phyloP scores from a whole-genome alignment of 176 grass and related monocot genomes.

The Avena atlantica region DNA sequence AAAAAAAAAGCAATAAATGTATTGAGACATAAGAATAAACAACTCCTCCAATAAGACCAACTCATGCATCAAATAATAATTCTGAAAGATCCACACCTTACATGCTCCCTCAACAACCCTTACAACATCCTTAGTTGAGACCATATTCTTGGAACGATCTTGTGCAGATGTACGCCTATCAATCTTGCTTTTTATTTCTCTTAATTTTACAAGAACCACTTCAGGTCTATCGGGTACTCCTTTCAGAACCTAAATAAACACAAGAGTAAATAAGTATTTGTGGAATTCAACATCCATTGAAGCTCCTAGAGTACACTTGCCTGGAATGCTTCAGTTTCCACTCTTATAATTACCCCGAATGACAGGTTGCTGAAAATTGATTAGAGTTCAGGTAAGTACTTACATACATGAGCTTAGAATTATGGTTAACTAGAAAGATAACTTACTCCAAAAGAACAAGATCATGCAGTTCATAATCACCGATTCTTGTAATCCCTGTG shows the following conservation, averaged over 20 bases:
- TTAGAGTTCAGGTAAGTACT: constrained; percentile 32
- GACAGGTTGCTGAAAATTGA: constrained; percentile 83
- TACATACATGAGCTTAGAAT: constrained; percentile 1
- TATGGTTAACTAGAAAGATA: constrained; percentile 20
- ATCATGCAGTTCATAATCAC: constrained; percentile 97
- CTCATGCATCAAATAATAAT: background rate
- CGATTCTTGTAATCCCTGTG: constrained; percentile 84
- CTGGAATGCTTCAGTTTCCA: constrained; percentile 96
- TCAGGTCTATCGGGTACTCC: constrained; percentile 90
- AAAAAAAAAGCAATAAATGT: constrained; percentile 36
- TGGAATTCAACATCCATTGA: constrained; percentile 16
- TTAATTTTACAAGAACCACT: constrained; percentile 89
- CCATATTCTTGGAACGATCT: constrained; percentile 79
- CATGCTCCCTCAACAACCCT: constrained; percentile 87
- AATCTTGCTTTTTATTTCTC: constrained; percentile 97
- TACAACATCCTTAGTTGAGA: constrained; percentile 93
- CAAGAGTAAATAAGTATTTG: constrained; percentile 40
- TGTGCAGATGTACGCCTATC: constrained; percentile 70
- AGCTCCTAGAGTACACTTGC: constrained; percentile 31
- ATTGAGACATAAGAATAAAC: constrained; percentile 18
- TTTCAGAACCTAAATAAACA: constrained; percentile 85
- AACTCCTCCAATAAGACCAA: constrained; percentile 15
- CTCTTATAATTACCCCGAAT: constrained; percentile 95
- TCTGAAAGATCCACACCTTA: constrained; percentile 56
- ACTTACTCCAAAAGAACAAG: constrained; percentile 97